Base-by-base conservation (phyloP, 495 filamentous ascomycete genomes). In the Haplographium delicatum region DNA sequence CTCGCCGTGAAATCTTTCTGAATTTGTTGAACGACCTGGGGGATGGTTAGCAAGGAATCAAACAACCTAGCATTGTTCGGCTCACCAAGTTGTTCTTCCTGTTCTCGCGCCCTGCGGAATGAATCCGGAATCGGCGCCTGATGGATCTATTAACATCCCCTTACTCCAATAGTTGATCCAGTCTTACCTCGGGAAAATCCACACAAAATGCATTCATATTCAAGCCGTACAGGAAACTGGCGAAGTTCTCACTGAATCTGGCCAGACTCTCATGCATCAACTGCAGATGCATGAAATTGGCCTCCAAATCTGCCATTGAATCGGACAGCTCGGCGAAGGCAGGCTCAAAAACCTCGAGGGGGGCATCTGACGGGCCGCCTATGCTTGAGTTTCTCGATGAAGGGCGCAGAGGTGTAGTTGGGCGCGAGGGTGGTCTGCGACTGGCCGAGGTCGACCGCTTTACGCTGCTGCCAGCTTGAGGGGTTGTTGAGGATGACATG, bases 191-290 rank as follows among this genome's bases (percentile, higher is more conserved):
- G 0, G 89, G 88, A 64, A 97, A 97, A 69, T 97, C 93, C 30
- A 97, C 91, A 65, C 93, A 98, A 62, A 96, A 98, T 4, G 94
- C 93, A 67, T 96, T 97, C 88, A 98, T 94, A 58, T 97, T 96
- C 65, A 98, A 63, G 3, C 93, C 93, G 54, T 97, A 97, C 45
- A 98, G 62, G 57, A 98, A 97, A 62, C 82, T 87, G 0, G 91
- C 91, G 64, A 98, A 98, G 66, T 83, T 93, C 75, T 98, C 93
- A 64, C 85, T 91, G 66, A 98, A 98, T 7, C 93, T 80, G 33
- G 89, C 83, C 66, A 98, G 62, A 57, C 88, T 95, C 71, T 98
- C 91, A 64, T 98, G 90, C 88, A 98, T 94, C 48, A 95, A 68
- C 68, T 96, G 91, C 53, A 98, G 77, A 60, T 96, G 89, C 83